Evolutionary conservation across 2,329 filamentous ascomycete species (phyloP).

Genomic region (Colletotrichum sp.): DNA sequence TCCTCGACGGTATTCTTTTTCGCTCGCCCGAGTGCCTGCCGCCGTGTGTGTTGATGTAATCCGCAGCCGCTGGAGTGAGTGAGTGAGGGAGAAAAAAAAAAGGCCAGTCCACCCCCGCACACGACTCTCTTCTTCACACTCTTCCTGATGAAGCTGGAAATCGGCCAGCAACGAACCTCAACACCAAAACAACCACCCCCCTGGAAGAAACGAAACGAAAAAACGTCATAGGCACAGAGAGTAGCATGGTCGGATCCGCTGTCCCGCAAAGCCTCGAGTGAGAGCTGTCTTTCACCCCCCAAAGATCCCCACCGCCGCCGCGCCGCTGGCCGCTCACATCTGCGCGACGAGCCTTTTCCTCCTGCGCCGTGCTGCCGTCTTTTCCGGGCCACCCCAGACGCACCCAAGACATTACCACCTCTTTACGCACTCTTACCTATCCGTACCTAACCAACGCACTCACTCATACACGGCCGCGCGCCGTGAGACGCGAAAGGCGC

Average conservation of each 20-base stretch:
- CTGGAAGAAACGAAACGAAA: too few species aligned
- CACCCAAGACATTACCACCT: not conserved
- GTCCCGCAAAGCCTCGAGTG: not conserved
- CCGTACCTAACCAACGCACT: not conserved
- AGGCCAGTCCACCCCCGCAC: not conserved
- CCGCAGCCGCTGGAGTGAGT: not conserved
- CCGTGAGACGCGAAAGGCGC: not conserved
- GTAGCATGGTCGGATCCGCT: not conserved
- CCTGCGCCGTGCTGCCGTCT: not conserved
- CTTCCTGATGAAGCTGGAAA: not conserved
- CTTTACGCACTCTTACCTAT: not conserved
- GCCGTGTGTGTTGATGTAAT: slow-evolving; percentile 10
- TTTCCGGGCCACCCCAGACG: not conserved
- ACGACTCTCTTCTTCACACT: not conserved
- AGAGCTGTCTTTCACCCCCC: not conserved
- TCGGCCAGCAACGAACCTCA: not conserved
- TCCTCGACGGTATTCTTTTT: not conserved
- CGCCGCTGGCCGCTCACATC: not conserved
- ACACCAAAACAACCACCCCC: too few species aligned
- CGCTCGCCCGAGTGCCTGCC: not conserved
- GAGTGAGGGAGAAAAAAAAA: not conserved
- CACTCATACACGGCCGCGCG: not conserved
- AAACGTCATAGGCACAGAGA: too few species aligned
- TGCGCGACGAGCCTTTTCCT: slow-evolving; percentile 1
- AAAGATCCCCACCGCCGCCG: not conserved